Conservation (phyloP, 2,329 filamentous ascomycete species). For the Penicillium verrucosum region DNA sequence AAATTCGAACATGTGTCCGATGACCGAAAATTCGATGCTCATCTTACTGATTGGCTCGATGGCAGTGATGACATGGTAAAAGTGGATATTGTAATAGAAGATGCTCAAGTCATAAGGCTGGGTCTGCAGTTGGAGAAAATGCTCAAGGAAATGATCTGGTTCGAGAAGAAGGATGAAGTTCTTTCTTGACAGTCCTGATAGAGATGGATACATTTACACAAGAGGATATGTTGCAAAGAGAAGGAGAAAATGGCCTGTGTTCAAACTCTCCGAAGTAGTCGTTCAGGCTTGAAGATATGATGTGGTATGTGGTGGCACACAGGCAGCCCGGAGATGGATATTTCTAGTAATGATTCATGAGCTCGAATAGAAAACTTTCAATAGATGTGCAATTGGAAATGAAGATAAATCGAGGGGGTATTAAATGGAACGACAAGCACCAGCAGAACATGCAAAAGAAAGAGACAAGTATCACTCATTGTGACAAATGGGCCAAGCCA, state of each 20-base stretch:
- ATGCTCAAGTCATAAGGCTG: background rate
- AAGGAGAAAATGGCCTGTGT: background rate
- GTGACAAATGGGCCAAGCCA: no score
- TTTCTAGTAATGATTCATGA: background rate
- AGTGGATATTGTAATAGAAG: background rate
- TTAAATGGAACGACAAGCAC: no score
- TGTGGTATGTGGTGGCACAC: background rate
- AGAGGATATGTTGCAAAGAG: background rate
- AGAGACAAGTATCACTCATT: no score
- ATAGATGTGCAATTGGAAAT: no score
- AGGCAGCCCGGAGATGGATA: background rate
- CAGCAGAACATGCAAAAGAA: no score
- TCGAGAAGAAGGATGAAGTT: background rate
- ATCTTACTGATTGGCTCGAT: background rate
- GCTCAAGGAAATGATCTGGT: background rate
- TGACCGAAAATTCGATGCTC: background rate
- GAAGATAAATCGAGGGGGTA: no score
- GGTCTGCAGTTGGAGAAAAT: background rate
- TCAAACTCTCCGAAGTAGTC: background rate
- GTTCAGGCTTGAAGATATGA: background rate
- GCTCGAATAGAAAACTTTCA: no score
- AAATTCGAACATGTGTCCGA: slow-evolving; percentile 27
- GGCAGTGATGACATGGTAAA: background rate
- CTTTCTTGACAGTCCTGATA: background rate
- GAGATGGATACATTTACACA: background rate